These are phyloP conservation scores for Aspergillus nanangensis DNA, from an alignment of 495 filamentous ascomycete species.

Conservation along the genomic window DNA sequence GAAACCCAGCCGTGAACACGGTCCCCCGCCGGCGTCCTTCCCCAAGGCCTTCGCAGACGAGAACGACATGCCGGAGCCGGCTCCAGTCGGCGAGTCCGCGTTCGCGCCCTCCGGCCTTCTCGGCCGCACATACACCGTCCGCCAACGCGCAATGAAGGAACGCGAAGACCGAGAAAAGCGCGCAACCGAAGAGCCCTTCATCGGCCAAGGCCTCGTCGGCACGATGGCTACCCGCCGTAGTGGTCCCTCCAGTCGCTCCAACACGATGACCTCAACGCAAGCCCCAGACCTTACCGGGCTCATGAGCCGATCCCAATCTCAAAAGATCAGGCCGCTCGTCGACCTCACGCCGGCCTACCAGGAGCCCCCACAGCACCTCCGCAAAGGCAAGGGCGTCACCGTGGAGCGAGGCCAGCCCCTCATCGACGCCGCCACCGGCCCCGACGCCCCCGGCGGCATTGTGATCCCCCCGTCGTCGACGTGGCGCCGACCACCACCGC, in stretches of 20 bases:
- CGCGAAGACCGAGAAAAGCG: conserved; percentile 39
- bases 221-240: conserved; percentile 3
- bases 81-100: conserved; percentile 32
- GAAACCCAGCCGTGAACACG: conserved; percentile 34
- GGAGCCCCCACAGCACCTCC: conserved; percentile 66
- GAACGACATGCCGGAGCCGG: conserved; percentile 6
- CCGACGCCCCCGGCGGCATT: conserved; percentile 40
- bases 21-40: conserved; percentile 42
- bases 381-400: conserved; percentile 63
- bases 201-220: conserved; percentile 17
- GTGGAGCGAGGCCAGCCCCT: conserved; percentile 57
- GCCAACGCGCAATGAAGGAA: conserved; percentile 52
- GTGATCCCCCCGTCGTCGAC: conserved; percentile 48
- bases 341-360: conserved; percentile 71
- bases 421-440: conserved; percentile 61
- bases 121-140: conserved; percentile 59
- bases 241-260: conserved; percentile 26
- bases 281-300: conserved; percentile 18
- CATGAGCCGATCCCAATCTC: conserved; percentile 25
- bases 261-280: conserved; percentile 31
- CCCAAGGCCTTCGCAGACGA: conserved; percentile 33
- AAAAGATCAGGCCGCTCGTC: conserved; percentile 59
- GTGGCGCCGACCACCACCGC: conserved; percentile 39
- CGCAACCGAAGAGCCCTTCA: conserved; percentile 23
- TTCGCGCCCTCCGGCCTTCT: conserved; percentile 57